Conservation (phyloP, 257 asterid genomes). For the Prunella vulgaris region DNA sequence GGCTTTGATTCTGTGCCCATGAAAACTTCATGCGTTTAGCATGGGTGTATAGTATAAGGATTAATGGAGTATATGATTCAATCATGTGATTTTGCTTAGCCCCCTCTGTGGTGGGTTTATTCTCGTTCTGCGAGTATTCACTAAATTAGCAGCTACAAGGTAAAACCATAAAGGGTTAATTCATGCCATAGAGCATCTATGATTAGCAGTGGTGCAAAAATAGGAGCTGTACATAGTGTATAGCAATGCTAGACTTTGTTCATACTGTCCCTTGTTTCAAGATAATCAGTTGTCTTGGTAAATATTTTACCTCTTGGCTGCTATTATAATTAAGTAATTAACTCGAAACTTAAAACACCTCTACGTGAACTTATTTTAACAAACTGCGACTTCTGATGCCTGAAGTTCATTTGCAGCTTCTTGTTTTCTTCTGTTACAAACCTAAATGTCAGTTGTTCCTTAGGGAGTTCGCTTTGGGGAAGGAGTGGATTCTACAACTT, state of each 20-base stretch:
- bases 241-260: background rate
- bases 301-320: background rate
- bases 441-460: constrained; percentile 3
- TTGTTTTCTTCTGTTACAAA: constrained; percentile 1
- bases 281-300: background rate
- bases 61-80: background rate
- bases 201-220: background rate
- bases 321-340: background rate
- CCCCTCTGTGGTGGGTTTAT: background rate
- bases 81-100: background rate
- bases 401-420: background rate
- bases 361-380: background rate
- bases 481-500: constrained; percentile 24
- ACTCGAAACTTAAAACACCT: background rate
- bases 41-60: background rate
- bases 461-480: constrained; percentile 39
- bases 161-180: background rate
- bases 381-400: background rate
- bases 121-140: background rate
- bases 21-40: background rate
- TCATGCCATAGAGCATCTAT: background rate
- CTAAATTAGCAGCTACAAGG: background rate
- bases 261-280: background rate
- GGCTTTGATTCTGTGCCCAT: background rate
- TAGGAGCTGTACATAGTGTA: background rate